Conservation (phyloP, 106 monocot genomes). For the Dendrobium officinale region DNA sequence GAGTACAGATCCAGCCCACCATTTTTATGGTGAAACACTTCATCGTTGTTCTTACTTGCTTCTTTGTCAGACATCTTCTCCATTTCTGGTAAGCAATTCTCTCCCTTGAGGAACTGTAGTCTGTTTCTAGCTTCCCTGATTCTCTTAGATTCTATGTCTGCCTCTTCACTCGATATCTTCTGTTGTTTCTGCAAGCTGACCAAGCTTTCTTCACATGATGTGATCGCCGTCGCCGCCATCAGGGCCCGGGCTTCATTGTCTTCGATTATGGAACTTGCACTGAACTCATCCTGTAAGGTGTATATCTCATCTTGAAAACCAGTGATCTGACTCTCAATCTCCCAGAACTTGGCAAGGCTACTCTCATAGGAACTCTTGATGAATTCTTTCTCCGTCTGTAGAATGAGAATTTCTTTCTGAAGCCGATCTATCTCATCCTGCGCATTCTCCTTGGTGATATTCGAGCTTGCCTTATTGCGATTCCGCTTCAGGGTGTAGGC, state of each 20-base stretch:
- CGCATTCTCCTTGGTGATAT: slow-evolving; percentile 10
- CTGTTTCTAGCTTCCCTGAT: slow-evolving; percentile 9
- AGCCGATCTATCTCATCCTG: slow-evolving; percentile 23
- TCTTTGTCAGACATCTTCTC: not conserved
- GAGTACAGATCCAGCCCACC: slow-evolving; percentile 14
- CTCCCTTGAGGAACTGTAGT: slow-evolving; percentile 13
- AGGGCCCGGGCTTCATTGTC: slow-evolving; percentile 25
- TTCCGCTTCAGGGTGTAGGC: not conserved
- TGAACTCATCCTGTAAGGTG: slow-evolving; percentile 15
- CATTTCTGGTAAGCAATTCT: not conserved
- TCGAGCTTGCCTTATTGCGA: not conserved
- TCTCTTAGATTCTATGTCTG: slow-evolving; percentile 15
- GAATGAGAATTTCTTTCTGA: slow-evolving; percentile 21
- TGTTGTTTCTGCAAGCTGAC: slow-evolving; percentile 16
- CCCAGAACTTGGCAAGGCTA: slow-evolving; percentile 18
- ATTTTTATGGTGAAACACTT: not conserved
- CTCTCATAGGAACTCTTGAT: slow-evolving; percentile 22
- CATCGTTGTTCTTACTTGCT: not conserved
- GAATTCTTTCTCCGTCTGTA: slow-evolving; percentile 34
- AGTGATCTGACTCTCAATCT: slow-evolving; percentile 22
- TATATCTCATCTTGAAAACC: slow-evolving; percentile 25
- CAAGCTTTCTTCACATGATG: slow-evolving; percentile 25
- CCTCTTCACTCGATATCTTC: slow-evolving; percentile 7
- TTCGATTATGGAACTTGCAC: slow-evolving; percentile 12
- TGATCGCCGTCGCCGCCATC: slow-evolving; percentile 27